Evolutionary conservation across 805 yeast species (phyloP), one percentile per base, ranked within the genome.

Genomic region (Monosporozyma siamensis): DNA sequence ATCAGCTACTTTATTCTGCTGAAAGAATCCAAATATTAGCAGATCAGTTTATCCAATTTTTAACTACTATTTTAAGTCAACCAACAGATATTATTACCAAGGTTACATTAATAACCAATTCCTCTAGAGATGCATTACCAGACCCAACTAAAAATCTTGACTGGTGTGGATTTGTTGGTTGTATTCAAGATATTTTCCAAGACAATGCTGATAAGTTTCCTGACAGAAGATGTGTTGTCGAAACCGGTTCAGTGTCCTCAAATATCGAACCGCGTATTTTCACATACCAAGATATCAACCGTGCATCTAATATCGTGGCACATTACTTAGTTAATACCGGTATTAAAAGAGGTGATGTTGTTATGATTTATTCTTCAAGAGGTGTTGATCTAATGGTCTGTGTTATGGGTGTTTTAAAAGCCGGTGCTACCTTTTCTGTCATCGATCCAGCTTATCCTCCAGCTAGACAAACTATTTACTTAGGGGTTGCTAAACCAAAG

Each of bases 401-500:
- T 5, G 97, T 92, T 14, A 81, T 92, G 84, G 99, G 97, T 64
- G 95, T 88, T 17, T 75, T 92, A 61, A 92, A 92, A 67, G 97
- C 98, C 1, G 99, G 99, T 53, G 97, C 95, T 14, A 90, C 98
- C 0, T 92, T 92, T 63, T 89, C 97, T 8, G 99, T 92, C 18
- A 94, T 92, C 50, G 99, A 92, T 61, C 98, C 98, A 6, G 97
- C 97, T 4, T 92, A 92, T 63, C 99, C 99, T 34, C 96, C 98
- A 14, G 95, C 95, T 8, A 78, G 99, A 65, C 99, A 92, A 65
- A 92, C 86, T 49, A 77, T 92, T 47, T 92, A 92, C 63, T 71
- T 92, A 44, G 78, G 84, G 38, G 99, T 92, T 12, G 97, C 98
- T 29, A 78, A 82, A 63, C 99, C 99, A 26, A 76, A 69, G 53